phyloP scores from a whole-genome alignment of 495 filamentous ascomycete species.

The Diplogelasinospora grovesii region DNA sequence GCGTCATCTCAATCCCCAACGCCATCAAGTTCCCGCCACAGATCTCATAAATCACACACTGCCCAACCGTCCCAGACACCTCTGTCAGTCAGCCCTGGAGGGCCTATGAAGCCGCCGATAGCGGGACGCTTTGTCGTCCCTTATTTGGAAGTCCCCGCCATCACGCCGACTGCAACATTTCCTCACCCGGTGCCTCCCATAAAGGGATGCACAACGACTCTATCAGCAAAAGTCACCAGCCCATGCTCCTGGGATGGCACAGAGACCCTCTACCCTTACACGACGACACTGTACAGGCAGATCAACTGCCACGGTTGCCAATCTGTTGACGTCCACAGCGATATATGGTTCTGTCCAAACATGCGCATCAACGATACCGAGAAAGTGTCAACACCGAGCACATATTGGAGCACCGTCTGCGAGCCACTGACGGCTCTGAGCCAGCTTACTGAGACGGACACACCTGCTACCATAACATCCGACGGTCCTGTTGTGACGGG shows the following conservation, averaged over 20 bases:
- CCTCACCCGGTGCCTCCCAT: not conserved
- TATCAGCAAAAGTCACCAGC: constrained; percentile 1
- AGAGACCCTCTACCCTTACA: constrained; percentile 21
- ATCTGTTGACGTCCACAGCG: constrained; percentile 9
- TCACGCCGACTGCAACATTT: not conserved
- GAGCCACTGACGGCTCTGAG: constrained; percentile 1
- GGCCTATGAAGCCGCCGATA: not conserved
- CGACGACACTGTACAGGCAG: constrained; percentile 12
- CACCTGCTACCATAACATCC: constrained; percentile 1
- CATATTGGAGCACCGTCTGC: constrained; percentile 24
- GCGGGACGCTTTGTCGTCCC: not conserved
- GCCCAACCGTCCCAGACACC: not conserved
- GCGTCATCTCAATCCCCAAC: not conserved
- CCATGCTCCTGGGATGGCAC: constrained; percentile 27
- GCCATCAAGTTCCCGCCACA: not conserved
- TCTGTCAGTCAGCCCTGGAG: not conserved
- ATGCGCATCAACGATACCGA: constrained; percentile 12
- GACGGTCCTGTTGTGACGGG: not conserved
- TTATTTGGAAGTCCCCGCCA: not conserved
- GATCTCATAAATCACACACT: not conserved
- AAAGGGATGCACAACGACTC: constrained; percentile 24
- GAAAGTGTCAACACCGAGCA: constrained; percentile 12
- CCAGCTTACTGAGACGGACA: not conserved
- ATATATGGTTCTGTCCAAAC: constrained; percentile 22
- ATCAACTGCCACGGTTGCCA: constrained; percentile 30